Conservation (phyloP, 495 filamentous ascomycete genomes). For the Penicillium odoratum region DNA sequence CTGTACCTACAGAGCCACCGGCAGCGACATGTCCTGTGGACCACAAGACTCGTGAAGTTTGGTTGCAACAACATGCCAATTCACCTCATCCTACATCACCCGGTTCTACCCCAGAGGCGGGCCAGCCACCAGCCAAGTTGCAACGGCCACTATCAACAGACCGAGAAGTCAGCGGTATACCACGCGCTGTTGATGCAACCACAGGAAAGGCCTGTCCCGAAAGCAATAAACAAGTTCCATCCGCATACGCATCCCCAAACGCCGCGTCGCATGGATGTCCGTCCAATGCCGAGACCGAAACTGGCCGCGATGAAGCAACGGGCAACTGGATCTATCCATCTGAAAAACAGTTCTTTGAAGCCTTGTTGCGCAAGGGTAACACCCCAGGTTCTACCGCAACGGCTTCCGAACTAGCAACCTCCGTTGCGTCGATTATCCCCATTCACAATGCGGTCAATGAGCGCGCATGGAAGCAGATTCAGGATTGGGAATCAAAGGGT, state of each 20-base stretch:
- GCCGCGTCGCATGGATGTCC: conserved; percentile 50
- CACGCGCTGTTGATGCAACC: conserved; percentile 55
- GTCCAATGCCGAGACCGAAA: conserved; percentile 71
- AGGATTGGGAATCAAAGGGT: conserved; percentile 74
- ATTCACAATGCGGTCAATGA: conserved; percentile 99
- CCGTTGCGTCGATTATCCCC: conserved; percentile 88
- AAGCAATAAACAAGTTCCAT: conserved; percentile 29
- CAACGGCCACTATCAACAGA: conserved; percentile 51
- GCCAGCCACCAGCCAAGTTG: conserved; percentile 35
- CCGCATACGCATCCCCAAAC: conserved; percentile 29
- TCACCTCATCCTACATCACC: conserved; percentile 33
- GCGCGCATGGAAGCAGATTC: conserved; percentile 80
- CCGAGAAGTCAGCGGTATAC: conserved; percentile 82
- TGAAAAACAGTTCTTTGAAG: conserved; percentile 93
- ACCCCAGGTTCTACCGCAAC: conserved; percentile 40
- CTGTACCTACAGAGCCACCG: conserved; percentile 28
- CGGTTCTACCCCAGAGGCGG: conserved; percentile 30
- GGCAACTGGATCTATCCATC: conserved; percentile 98
- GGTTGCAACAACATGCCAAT: conserved; percentile 60
- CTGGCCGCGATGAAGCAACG: conserved; percentile 57
- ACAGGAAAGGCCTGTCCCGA: conserved; percentile 32
- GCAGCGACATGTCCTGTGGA: conserved; percentile 76
- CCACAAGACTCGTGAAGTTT: conserved; percentile 78
- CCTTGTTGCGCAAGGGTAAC: conserved; percentile 80
- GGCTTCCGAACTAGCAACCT: conserved; percentile 51